Evolutionary conservation across 2,329 filamentous ascomycete species (phyloP).

Genomic region (Cryphonectria japonica): DNA sequence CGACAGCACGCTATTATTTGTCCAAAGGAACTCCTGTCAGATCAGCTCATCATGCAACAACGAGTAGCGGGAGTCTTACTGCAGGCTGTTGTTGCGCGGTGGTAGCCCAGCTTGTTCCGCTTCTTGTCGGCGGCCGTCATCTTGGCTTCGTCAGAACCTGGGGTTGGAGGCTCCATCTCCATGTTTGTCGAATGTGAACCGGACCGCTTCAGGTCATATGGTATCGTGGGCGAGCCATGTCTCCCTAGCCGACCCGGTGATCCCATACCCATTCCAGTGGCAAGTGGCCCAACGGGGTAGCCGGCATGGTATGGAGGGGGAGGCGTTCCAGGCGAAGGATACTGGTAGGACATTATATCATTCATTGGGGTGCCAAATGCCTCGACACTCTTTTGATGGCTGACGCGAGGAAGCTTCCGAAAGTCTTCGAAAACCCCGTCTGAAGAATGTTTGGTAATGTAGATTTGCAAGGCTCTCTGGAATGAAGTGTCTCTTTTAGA

Average conservation of each 20-base stretch:
- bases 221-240: conserved; percentile 35
- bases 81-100: conserved; percentile 92
- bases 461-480: conserved; percentile 1
- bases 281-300: conserved; percentile 40
- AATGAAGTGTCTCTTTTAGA: conserved; percentile 10
- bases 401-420: conserved; percentile 9
- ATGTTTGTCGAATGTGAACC: conserved; percentile 56
- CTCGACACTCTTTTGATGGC: conserved; percentile 1
- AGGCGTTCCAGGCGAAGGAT: conserved; percentile 42
- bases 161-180: conserved; percentile 33
- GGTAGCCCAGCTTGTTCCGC: conserved; percentile 93
- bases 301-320: conserved; percentile 46
- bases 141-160: conserved; percentile 38
- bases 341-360: conserved; percentile 55
- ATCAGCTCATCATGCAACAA: conserved; percentile 7
- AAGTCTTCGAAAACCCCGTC: conserved; percentile 16
- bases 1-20: conserved; percentile 76
- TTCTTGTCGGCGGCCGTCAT: conserved; percentile 54
- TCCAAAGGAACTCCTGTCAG: conserved; percentile 17
- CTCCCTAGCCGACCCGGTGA: conserved; percentile 26
- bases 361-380: conserved; percentile 39
- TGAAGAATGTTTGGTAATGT: conserved; percentile 18
- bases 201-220: conserved; percentile 51
- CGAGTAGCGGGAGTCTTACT: conserved; percentile 65
- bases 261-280: conserved; percentile 39